Conservation (phyloP, 805 yeast genomes). For the Barnettozyma siamensis region DNA sequence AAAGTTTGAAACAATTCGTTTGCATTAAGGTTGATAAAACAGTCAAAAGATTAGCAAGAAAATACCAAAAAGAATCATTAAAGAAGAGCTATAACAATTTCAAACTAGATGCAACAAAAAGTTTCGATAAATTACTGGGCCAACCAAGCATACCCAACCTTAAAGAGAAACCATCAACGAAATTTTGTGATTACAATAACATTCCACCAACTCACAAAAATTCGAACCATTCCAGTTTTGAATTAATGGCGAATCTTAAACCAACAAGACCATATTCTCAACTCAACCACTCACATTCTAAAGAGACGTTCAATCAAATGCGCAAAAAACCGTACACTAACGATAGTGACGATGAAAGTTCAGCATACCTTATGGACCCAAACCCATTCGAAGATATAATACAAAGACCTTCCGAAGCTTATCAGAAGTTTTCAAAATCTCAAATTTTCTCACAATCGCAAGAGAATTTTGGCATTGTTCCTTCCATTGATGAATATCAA, state of each 20-base stretch:
- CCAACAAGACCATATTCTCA: slow-evolving; percentile 7
- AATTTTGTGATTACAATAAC: background rate
- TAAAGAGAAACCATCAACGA: background rate
- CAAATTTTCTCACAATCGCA: background rate
- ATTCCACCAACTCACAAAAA: background rate
- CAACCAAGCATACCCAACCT: slow-evolving; percentile 11
- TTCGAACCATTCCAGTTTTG: slow-evolving; percentile 5
- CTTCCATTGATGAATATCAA: background rate
- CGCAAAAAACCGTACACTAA: background rate
- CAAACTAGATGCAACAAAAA: background rate
- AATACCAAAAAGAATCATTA: slow-evolving; percentile 30
- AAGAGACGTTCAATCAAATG: background rate
- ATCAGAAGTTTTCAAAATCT: slow-evolving; percentile 1
- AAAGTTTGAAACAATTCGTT: slow-evolving; percentile 54
- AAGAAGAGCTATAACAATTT: slow-evolving; percentile 9
- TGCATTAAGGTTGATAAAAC: slow-evolving; percentile 52
- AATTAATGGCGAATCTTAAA: slow-evolving; percentile 1
- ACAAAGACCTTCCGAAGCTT: slow-evolving; percentile 5
- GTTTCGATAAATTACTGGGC: background rate
- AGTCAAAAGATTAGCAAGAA: slow-evolving; percentile 46
- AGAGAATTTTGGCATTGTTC: background rate
- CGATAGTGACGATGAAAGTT: too few relatives aligned
- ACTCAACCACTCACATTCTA: background rate
- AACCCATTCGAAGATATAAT: slow-evolving; percentile 9
- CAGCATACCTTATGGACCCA: background rate